Evolutionary conservation across 495 filamentous ascomycete genomes (phyloP).

Genomic region (Xylaria cubensis): DNA sequence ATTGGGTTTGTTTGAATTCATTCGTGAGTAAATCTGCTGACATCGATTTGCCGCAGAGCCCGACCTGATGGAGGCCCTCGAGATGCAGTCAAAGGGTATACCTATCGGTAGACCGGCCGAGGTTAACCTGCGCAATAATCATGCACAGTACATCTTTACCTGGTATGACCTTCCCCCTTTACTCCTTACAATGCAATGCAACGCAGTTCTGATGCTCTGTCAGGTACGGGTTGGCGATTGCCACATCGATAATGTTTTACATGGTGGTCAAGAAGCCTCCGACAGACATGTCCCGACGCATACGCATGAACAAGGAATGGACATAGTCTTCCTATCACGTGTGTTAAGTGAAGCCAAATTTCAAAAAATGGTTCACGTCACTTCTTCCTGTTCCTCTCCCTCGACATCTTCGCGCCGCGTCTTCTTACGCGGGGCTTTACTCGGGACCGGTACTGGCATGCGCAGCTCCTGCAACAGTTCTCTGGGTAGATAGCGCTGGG

Average conservation of each 20-base stretch:
- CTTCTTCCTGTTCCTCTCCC: constrained; percentile 49
- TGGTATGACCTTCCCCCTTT: constrained; percentile 66
- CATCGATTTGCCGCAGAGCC: constrained; percentile 60
- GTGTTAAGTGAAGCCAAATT: neutral
- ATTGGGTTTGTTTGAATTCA: constrained; percentile 17
- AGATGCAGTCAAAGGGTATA: constrained; percentile 78
- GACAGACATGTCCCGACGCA: constrained; percentile 71
- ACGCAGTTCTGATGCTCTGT: constrained; percentile 24
- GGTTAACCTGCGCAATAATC: constrained; percentile 94
- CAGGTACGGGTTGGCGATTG: constrained; percentile 88
- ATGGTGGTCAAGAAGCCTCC: constrained; percentile 88
- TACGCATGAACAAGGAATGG: constrained; percentile 85
- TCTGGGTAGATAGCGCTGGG: constrained; percentile 79
- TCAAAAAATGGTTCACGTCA: constrained; percentile 38
- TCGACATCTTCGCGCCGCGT: constrained; percentile 42
- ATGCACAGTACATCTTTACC: constrained; percentile 97
- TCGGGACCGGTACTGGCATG: constrained; percentile 63
- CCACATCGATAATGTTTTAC: constrained; percentile 93
- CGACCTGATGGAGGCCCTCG: constrained; percentile 73
- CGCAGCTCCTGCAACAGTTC: constrained; percentile 84
- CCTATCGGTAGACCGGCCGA: constrained; percentile 90
- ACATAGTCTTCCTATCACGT: constrained; percentile 45
- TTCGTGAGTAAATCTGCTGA: constrained; percentile 25
- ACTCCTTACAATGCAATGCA: constrained; percentile 5
- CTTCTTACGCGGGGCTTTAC: constrained; percentile 38